phyloP scores from a whole-genome alignment of 805 yeast species.

The Brettanomyces naardenensis region DNA sequence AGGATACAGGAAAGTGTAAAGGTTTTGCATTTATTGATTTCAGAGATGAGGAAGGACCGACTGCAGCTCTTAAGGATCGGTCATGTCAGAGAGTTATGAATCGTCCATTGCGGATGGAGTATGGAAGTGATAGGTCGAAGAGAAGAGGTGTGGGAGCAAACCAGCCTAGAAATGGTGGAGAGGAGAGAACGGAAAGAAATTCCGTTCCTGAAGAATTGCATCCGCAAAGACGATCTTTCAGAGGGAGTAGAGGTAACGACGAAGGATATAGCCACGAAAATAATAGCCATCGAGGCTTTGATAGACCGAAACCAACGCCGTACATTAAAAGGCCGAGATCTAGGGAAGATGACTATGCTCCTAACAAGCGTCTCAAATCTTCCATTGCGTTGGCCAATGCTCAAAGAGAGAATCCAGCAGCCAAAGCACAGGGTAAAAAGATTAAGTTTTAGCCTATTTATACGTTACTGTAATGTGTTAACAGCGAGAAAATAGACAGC shows the following conservation, averaged over 20 bases:
- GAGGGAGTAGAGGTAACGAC: not conserved
- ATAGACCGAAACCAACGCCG: not conserved
- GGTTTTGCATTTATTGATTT: constrained; percentile 94
- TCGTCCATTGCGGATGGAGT: constrained; percentile 78
- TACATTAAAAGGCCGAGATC: constrained; percentile 14
- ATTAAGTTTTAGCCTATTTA: constrained; percentile 46
- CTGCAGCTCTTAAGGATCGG: constrained; percentile 71
- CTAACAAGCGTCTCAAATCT: constrained; percentile 52
- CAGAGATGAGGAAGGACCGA: constrained; percentile 71
- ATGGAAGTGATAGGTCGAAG: constrained; percentile 84
- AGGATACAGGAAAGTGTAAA: constrained; percentile 92
- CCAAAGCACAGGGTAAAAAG: constrained; percentile 86
- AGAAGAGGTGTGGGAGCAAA: constrained; percentile 18
- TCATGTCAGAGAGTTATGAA: constrained; percentile 58
- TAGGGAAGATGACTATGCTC: constrained; percentile 6
- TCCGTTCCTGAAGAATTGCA: not conserved
- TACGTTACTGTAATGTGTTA: constrained; percentile 1
- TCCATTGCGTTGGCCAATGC: constrained; percentile 86
- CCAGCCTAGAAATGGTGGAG: constrained; percentile 2
- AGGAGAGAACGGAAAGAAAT: constrained; percentile 2
- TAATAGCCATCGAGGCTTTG: constrained; percentile 3
- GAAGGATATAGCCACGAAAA: constrained; percentile 2
- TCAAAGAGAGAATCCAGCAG: constrained; percentile 83
- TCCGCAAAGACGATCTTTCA: not conserved
- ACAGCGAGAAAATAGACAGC: too few relatives aligned